phyloP scores from a whole-genome alignment of 148 eudicot genomes.

The Selenicereus undatus region DNA sequence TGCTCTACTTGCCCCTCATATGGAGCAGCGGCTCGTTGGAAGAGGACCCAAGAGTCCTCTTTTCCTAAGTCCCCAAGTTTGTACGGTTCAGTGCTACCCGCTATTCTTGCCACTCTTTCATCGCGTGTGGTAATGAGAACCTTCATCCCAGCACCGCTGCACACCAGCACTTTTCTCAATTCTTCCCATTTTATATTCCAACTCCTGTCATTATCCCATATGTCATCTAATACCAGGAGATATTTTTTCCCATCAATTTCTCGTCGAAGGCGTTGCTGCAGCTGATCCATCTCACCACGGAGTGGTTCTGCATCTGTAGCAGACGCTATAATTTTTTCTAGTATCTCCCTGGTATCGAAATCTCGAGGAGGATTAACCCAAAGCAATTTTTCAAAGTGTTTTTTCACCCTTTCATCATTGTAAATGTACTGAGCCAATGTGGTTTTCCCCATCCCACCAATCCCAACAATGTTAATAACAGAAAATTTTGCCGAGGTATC shows the following conservation, averaged over 20 bases:
- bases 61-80: background rate
- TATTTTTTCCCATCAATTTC: no score
- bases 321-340: no score
- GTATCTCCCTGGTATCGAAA: background rate
- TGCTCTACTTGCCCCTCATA: background rate
- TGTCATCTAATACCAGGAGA: no score
- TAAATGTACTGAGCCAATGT: background rate
- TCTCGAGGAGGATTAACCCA: background rate
- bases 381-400: background rate
- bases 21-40: background rate
- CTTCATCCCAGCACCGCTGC: background rate
- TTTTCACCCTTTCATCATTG: background rate
- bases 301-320: no score
- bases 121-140: background rate
- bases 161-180: background rate
- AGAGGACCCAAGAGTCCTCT: slow-evolving; percentile 5
- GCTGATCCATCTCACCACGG: no score
- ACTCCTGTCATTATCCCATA: no score
- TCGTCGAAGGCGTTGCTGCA: no score
- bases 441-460: slow-evolving; percentile 18
- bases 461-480: slow-evolving; percentile 11
- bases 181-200: no score
- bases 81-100: background rate
- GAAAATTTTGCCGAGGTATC: background rate
- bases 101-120: background rate